Evolutionary conservation across 257 asterid species (phyloP).

Genomic region (Phtheirospermum japonicum): DNA sequence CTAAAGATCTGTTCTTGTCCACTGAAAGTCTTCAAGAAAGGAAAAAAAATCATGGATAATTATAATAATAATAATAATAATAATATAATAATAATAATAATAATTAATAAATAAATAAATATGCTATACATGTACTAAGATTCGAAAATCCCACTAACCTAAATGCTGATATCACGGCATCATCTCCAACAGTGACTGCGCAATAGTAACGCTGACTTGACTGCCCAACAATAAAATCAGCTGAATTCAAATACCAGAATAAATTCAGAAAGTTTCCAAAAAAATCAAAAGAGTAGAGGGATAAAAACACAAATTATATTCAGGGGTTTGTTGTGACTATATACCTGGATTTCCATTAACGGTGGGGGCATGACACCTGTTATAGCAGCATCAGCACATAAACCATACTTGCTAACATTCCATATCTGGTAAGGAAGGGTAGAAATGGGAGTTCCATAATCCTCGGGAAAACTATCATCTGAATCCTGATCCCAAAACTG

Average conservation of each 20-base stretch:
- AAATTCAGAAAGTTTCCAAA: slow-evolving; percentile 54
- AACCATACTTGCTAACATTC: slow-evolving; percentile 83
- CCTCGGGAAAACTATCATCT: slow-evolving; percentile 33
- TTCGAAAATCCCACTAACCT: slow-evolving; percentile 52
- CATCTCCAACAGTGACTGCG: slow-evolving; percentile 85
- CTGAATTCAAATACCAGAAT: slow-evolving; percentile 80
- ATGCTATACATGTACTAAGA: not conserved
- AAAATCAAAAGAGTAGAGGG: slow-evolving; percentile 19
- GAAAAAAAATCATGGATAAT: slow-evolving; percentile 21
- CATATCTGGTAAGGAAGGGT: slow-evolving; percentile 86
- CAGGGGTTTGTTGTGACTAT: slow-evolving; percentile 10
- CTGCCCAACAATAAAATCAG: slow-evolving; percentile 96
- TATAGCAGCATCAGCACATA: slow-evolving; percentile 91
- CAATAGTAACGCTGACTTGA: slow-evolving; percentile 83
- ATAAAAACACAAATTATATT: slow-evolving; percentile 6
- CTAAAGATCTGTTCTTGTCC: slow-evolving; percentile 82
- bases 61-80: too few relatives aligned
- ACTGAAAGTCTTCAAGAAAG: slow-evolving; percentile 71
- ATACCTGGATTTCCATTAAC: slow-evolving; percentile 85
- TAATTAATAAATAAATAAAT: not conserved
- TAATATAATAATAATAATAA: too few relatives aligned
- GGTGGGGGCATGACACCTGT: slow-evolving; percentile 98
- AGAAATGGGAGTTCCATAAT: slow-evolving; percentile 38
- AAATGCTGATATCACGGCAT: slow-evolving; percentile 87
- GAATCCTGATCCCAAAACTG: slow-evolving; percentile 54